Base-by-base conservation (phyloP, 2,329 filamentous ascomycete species). In the Stemphylium lycopersici region DNA sequence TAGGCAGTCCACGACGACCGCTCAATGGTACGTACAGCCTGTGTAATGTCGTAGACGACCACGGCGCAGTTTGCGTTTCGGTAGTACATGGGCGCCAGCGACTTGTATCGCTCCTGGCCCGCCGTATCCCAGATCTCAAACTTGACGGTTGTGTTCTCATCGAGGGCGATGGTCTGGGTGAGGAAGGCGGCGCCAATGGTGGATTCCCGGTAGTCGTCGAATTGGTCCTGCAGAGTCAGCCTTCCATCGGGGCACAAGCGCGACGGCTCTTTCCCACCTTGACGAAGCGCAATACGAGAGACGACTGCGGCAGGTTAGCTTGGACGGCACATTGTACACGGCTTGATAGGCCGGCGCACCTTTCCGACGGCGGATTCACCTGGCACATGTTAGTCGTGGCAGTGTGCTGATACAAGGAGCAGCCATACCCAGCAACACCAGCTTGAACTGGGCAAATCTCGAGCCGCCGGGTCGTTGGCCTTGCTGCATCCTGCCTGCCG, bases 331-430 rank as follows among this genome's bases (percentile, higher is more conserved):
- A 52, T 34, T 33, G 34, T 48, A 53, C 45, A 58, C 55, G 60
- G 66, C 44, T 66, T 66, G 62, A 61, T 61, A 24, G 59, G 38
- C 53, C 31, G 53, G 65, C 74, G 66, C 79, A 96, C 91, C 90
- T 99, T 99, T 88, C 95, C 95, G 54, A 99, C 95, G 55, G 95
- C 95, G 67, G 95, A 99, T 83, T 99, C 95, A 77, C 95, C 93
- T 98, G 75, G 45, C 12, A 22, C n/a, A 15, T 8, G 61, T 73
- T 63, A 74, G 68, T 48, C n/a, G 3, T 4, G 8, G 8, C 29
- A 1, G 15, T 13, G n/a, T 6, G 15, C 3, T 41, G 6, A 26
- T 6, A 5, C 12, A 13, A 43, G 22, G 8, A 7, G 13, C 8
- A 10, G 13, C n/a, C 89, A 67, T 85, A 98, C 95, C 95, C 63